phyloP scores from a whole-genome alignment of 1,284 basidiomycete species.

The Ganoderma leucocontextum region DNA sequence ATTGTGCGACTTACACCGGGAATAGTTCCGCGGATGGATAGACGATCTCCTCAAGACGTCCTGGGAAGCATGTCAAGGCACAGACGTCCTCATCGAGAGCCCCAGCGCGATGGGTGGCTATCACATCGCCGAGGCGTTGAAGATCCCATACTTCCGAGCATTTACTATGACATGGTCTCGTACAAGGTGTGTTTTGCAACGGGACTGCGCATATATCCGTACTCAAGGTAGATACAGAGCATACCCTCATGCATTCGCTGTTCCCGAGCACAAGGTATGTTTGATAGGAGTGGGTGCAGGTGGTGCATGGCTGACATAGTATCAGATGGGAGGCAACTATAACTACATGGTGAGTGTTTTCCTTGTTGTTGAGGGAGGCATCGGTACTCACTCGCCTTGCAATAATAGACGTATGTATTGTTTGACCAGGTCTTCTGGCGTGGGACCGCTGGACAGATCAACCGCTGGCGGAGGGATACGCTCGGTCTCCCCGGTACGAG shows the following conservation, averaged over 20 bases:
- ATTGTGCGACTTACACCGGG: slow-evolving; percentile 10
- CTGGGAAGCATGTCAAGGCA: slow-evolving; percentile 95
- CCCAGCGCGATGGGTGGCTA: slow-evolving; percentile 99
- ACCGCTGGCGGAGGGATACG: slow-evolving; percentile 88
- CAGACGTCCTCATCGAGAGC: slow-evolving; percentile 93
- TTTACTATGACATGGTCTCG: slow-evolving; percentile 90
- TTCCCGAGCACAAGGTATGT: slow-evolving; percentile 85
- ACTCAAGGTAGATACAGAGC: slow-evolving; percentile 56
- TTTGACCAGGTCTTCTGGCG: slow-evolving; percentile 99
- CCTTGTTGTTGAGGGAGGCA: too few relatives aligned
- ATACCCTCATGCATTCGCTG: slow-evolving; percentile 98
- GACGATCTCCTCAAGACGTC: slow-evolving; percentile 94
- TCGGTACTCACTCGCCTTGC: neutral
- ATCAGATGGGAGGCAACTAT: slow-evolving; percentile 92
- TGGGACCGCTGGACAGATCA: slow-evolving; percentile 92
- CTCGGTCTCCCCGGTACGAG: slow-evolving; percentile 85
- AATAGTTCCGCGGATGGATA: slow-evolving; percentile 94
- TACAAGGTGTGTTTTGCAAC: slow-evolving; percentile 58
- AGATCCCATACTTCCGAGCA: slow-evolving; percentile 92
- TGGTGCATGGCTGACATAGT: neutral
- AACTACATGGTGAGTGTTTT: slow-evolving; percentile 87
- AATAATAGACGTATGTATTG: slow-evolving; percentile 80
- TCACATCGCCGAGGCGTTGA: slow-evolving; percentile 94
- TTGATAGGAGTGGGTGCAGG: neutral
- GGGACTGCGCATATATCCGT: slow-evolving; percentile 10